A percentile compares a stretch with the other conserved stretches of the same genome.
Conservation (phyloP, 176 grass and related monocot species). For the Cocos nucifera region DNA sequence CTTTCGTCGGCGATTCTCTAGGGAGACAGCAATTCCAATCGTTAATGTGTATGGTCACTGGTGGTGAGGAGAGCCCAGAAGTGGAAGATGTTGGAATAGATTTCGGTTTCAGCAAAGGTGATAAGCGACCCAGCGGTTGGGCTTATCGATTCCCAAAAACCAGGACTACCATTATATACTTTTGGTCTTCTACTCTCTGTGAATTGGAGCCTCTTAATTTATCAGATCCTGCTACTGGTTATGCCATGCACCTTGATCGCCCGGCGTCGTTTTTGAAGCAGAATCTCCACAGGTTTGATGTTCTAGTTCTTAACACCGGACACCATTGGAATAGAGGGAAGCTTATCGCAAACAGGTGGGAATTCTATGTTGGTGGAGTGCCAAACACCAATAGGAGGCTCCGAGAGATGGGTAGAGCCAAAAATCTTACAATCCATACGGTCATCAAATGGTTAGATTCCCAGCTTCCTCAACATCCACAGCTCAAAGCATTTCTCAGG, state of each 20-base stretch:
- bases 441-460: constrained; percentile 57
- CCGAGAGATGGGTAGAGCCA: constrained; percentile 71
- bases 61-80: constrained; percentile 31
- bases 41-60: constrained; percentile 89
- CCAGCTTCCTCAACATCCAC: constrained; percentile 49
- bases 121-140: constrained; percentile 74
- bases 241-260: constrained; percentile 82
- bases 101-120: constrained; percentile 48
- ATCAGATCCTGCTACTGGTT: constrained; percentile 46
- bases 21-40: constrained; percentile 93
- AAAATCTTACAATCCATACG: constrained; percentile 73
- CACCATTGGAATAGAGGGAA: constrained; percentile 95
- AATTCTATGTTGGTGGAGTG: constrained; percentile 57
- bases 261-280: constrained; percentile 52
- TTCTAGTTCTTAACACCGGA: constrained; percentile 74
- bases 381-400: constrained; percentile 52
- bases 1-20: constrained; percentile 85
- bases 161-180: constrained; percentile 80
- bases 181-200: constrained; percentile 79
- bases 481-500: constrained; percentile 58
- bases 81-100: constrained; percentile 56
- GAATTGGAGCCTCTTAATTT: constrained; percentile 65
- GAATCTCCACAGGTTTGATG: constrained; percentile 66
- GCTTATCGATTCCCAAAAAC: constrained; percentile 65
- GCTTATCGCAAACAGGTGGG: constrained; percentile 71